Base-by-base conservation (phyloP, 176 grass and related monocot species). In the Avena insularis region DNA sequence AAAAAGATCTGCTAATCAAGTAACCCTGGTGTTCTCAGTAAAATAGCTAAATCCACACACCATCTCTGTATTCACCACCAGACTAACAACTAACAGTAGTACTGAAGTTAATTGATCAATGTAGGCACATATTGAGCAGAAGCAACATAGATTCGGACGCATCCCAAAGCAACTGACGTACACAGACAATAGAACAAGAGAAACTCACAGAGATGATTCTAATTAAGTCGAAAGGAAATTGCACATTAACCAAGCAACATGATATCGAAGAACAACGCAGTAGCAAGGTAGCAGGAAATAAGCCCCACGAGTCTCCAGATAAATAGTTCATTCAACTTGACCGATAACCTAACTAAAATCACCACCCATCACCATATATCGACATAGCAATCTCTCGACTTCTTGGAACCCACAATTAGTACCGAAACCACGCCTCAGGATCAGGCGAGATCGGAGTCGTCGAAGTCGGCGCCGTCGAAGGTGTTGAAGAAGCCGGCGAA, bases 391-490 rank as follows among this genome's bases (percentile, higher is more conserved):
- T 53, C 81, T 75, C 77, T 17, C 51, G 55, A 35, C 65, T 21
- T 75, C 47, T 63, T n/a, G 21, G 75, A 55, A 13, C 12, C 12
- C 54, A 19, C n/a, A 54, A 50, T 4, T 11, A 12, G 69, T 79
- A 75, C 27, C 85, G 35, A 3, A 25, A 31, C 5, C 8, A 2
- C 25, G 56, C 35, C 38, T 3, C n/a, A 0, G 3, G 74, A 77
- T 88, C 77, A 91, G 60, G 82, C 86, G 82, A 91, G 60, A 53
- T 88, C 90, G 77, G 51, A 23, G 70, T 91, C 90, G 90, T 91
- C 90, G 70, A 91, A 91, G 82, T 91, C 86, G n/a, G 90, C 90
- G 61, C 77, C 90, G 77, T 91, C 90, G 77, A 88, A 91, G 77
- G 51, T 35, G 86, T 91, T 91, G 90, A 46, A 91, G 86, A 91